Evolutionary conservation across 2,329 filamentous ascomycete genomes (phyloP), one percentile per base, ranked within the genome.

Genomic region (Dactylellina parvicollis): DNA sequence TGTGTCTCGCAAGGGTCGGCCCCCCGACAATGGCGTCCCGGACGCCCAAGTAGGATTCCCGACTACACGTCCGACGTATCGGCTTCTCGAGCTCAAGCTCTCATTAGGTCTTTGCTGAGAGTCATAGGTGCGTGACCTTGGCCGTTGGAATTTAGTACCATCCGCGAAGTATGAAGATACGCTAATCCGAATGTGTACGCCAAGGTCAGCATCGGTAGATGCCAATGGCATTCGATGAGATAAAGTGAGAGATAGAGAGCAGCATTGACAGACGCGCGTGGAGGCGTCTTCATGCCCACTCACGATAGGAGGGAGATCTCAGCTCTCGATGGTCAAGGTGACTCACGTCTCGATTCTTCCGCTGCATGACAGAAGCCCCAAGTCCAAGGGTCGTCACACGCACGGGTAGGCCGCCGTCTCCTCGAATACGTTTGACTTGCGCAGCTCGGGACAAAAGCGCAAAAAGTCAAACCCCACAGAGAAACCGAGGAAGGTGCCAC

Each of bases 361-460:
- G 36, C 36, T 60, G 36, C 64, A 59, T 69, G 54, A 69, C 32
- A 69, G 22, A 66, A 57, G 50, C 52, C 64, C 44, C 14, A 36
- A 3, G n/a, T n/a, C 38, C 56, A 46, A 73, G 47, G 55, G 46
- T 46, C 49, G 69, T 66, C 69, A 73, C n/a, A n/a, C n/a, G n/a
- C n/a, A n/a, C 60, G 69, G 69, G 69, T 34, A 60, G 36, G 16
- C 69, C 69, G 65, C 56, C 56, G 60, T 65, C 54, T 61, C 26
- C 24, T 32, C 56, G 42, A 47, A 56, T 56, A 56, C 57, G 50
- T 30, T 24, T n/a, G 20, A 20, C 28, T 55, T 55, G 38, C 50
- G 61, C 65, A 55, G 40, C 22, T 44, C 40, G 28, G 49, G 55
- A 73, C 69, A 73, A 73, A 73, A 73, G 60, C 22, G 69, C 69